Evolutionary conservation across 139 green algal species (phyloP).

Genomic region (Picochlorum sp.): DNA sequence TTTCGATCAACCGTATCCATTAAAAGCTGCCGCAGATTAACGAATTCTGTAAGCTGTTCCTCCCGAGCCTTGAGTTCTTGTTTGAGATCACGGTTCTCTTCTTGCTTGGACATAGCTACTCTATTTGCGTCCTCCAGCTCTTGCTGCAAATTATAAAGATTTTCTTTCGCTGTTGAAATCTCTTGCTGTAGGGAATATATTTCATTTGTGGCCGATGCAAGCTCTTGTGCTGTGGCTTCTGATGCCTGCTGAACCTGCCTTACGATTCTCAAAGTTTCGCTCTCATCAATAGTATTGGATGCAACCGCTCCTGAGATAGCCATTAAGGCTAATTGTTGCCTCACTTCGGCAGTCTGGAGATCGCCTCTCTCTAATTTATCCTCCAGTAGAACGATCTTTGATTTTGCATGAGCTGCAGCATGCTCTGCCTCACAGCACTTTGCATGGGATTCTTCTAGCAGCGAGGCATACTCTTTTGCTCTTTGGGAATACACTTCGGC

Average conservation of each 20-base stretch:
- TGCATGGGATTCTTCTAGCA: not conserved
- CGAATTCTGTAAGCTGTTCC: too few relatives aligned
- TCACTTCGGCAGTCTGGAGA: conserved; percentile 4
- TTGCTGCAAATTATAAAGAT: not conserved
- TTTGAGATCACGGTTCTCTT: too few relatives aligned
- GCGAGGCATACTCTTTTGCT: not conserved
- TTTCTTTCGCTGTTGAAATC: not conserved
- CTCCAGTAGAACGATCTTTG: conserved; percentile 8
- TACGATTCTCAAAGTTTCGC: too few relatives aligned
- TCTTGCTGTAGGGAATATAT: too few relatives aligned
- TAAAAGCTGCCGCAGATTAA: too few relatives aligned
- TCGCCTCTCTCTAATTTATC: conserved; percentile 12
- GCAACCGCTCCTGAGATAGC: not conserved
- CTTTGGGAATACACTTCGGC: not conserved
- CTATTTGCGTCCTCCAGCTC: not conserved
- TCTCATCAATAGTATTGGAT: not conserved
- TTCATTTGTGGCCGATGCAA: too few relatives aligned
- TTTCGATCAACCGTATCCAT: too few relatives aligned
- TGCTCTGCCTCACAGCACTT: not conserved
- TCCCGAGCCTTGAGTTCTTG: too few relatives aligned
- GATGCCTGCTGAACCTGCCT: too few relatives aligned
- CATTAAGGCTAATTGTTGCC: conserved; percentile 4
- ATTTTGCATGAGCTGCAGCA: conserved; percentile 2
- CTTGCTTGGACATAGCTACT: conserved; percentile 6
- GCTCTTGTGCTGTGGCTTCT: not conserved